These are phyloP conservation scores for Dendryphion nanum DNA, from an alignment of 2,329 filamentous ascomycete species.

Conservation along the genomic window DNA sequence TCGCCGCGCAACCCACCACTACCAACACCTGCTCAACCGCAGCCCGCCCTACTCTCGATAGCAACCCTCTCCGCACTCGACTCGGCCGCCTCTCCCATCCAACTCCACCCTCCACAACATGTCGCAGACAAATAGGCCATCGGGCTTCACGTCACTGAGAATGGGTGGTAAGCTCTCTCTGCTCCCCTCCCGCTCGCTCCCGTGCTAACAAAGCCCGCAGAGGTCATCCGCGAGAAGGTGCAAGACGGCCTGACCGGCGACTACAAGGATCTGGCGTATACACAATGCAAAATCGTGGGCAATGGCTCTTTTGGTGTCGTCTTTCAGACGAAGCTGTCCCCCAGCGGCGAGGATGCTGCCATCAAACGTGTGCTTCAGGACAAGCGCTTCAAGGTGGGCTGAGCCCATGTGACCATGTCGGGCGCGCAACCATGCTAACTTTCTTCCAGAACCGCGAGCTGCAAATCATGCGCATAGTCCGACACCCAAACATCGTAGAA, in stretches of 20 bases:
- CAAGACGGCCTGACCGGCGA: conserved; percentile 97
- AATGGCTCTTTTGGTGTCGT: conserved; percentile 99
- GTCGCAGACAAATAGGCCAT: conserved; percentile 89
- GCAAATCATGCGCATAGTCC: conserved; percentile 99
- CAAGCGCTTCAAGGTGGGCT: conserved; percentile 94
- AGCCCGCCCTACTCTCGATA: conserved; percentile 44
- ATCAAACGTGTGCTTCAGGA: conserved; percentile 99
- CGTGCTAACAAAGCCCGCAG: conserved; percentile 49
- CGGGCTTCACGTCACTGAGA: conserved; percentile 82
- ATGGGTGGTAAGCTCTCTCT: conserved; percentile 83
- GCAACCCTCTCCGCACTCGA: conserved; percentile 31
- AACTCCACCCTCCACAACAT: conserved; percentile 50
- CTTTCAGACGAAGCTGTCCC: conserved; percentile 97
- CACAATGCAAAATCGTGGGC: conserved; percentile 98
- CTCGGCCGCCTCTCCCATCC: conserved; percentile 23
- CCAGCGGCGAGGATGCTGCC: conserved; percentile 96
- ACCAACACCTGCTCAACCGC: conserved; percentile 47
- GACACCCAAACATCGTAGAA: conserved; percentile 98
- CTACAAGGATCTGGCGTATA: conserved; percentile 95
- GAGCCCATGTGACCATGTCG: conserved; percentile 14
- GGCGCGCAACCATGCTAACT: conserved; percentile 12
- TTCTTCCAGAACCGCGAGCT: conserved; percentile 84
- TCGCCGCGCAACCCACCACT: conserved; percentile 35
- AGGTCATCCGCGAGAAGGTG: conserved; percentile 97
- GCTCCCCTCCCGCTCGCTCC: neutral